These are phyloP conservation scores for Pseudogymnoascus sp. DNA, from an alignment of 2,329 filamentous ascomycete species.

Conservation along the genomic window DNA sequence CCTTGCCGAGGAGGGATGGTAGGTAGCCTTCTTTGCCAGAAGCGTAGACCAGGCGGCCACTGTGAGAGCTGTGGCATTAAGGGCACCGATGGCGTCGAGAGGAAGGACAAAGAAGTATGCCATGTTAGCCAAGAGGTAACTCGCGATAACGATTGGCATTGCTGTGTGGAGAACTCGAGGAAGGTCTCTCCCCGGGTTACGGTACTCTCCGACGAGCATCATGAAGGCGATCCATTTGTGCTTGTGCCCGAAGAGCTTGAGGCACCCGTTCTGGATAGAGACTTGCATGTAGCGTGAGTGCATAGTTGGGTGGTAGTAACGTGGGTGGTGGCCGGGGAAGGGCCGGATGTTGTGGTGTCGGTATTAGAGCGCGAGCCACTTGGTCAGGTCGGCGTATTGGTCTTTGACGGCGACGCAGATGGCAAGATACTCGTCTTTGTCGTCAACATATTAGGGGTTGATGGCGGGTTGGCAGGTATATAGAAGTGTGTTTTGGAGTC, in stretches of 20 bases:
- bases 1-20: conserved; percentile 71
- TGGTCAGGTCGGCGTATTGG: background rate
- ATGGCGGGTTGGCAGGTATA: background rate
- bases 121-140: conserved; percentile 84
- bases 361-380: no score
- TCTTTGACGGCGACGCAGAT: background rate
- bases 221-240: no score
- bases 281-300: no score
- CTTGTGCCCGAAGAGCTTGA: no score
- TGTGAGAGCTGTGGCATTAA: conserved; percentile 96
- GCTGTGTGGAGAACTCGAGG: conserved; percentile 94
- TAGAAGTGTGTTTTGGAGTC: background rate
- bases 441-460: background rate
- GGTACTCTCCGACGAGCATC: conserved; percentile 73
- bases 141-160: conserved; percentile 86
- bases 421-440: background rate
- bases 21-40: conserved; percentile 95
- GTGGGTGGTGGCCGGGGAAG: no score
- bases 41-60: conserved; percentile 83
- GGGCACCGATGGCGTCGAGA: conserved; percentile 69
- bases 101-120: conserved; percentile 93
- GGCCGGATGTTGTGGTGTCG: no score
- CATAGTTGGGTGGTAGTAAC: no score
- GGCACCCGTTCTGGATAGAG: no score
- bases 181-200: conserved; percentile 74